Conservation (phyloP, 371 early-diverging fungal genomes). For the Actinomortierella wolfii region DNA sequence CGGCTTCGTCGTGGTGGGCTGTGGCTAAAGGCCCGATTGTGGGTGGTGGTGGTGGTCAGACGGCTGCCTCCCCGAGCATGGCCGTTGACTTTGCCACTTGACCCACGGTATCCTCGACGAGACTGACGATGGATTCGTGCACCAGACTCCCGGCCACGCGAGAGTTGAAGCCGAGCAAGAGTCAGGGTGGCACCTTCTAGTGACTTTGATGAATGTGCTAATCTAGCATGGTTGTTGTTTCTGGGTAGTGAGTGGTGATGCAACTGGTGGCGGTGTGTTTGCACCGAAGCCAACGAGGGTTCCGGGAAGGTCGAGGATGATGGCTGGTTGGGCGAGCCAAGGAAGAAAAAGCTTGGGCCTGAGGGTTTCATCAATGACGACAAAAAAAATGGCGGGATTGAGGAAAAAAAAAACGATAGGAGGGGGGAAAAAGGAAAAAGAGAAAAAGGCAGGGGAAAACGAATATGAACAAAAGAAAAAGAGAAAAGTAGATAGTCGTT, state of each 20-base stretch:
- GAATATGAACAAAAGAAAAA: neutral
- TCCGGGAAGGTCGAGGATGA: neutral
- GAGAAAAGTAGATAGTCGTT: neutral
- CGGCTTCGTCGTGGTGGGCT: constrained; percentile 19
- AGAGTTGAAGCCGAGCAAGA: too few relatives aligned
- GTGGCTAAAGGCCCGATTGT: neutral
- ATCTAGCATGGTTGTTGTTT: too few relatives aligned
- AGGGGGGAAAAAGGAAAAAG: neutral
- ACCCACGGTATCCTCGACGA: too few relatives aligned
- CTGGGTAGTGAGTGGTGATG: constrained; percentile 6
- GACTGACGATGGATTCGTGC: too few relatives aligned
- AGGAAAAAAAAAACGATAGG: neutral
- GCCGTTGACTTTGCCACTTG: too few relatives aligned
- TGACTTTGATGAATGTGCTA: too few relatives aligned
- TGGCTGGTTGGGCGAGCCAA: neutral
- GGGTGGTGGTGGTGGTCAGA: constrained; percentile 7
- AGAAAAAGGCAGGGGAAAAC: neutral
- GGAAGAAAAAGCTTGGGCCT: neutral
- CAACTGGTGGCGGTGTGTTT: constrained; percentile 1
- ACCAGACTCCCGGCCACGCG: too few relatives aligned
- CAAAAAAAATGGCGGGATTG: constrained; percentile 6
- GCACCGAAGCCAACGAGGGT: constrained; percentile 31
- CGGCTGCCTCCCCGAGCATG: too few relatives aligned
- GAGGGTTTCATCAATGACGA: neutral
- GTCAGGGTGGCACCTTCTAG: too few relatives aligned